phyloP scores from a whole-genome alignment of 768 basidiomycete species.

The Rickenella mellea region DNA sequence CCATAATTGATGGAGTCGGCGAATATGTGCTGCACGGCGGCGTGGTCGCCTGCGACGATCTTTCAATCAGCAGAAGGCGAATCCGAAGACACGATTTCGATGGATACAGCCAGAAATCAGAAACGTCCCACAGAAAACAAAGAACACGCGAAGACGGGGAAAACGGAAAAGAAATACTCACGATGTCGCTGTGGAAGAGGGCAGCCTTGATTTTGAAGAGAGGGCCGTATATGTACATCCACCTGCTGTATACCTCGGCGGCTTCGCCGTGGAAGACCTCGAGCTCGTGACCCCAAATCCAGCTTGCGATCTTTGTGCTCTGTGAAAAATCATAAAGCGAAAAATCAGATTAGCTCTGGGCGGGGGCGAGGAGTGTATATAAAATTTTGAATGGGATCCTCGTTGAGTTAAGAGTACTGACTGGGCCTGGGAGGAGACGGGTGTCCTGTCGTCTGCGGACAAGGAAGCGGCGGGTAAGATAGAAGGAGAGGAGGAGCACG shows the following conservation, averaged over 20 bases:
- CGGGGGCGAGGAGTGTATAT: no score
- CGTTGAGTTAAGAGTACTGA: no score
- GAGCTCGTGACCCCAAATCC: constrained; percentile 29
- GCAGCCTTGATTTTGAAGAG: constrained; percentile 29
- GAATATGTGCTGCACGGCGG: constrained; percentile 29
- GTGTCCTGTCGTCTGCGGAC: no score
- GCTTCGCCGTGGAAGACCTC: constrained; percentile 23
- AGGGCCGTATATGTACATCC: constrained; percentile 22
- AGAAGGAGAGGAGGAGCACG: no score
- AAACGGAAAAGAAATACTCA: constrained; percentile 8
- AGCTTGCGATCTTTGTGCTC: constrained; percentile 10
- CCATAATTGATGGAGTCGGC: constrained; percentile 24
- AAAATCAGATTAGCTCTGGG: no score
- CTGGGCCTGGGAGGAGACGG: no score
- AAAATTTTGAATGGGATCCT: no score
- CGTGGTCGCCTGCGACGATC: constrained; percentile 26
- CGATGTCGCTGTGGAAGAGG: constrained; percentile 28
- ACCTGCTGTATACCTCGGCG: constrained; percentile 22
- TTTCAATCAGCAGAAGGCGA: constrained; percentile 6
- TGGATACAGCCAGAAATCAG: no score
- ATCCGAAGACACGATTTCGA: no score
- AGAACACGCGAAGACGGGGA: neutral
- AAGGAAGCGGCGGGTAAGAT: no score
- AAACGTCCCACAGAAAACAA: neutral
- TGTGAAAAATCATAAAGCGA: no score